Base-by-base conservation (phyloP, 208 protist species). In the Wallacemonas sp. region DNA sequence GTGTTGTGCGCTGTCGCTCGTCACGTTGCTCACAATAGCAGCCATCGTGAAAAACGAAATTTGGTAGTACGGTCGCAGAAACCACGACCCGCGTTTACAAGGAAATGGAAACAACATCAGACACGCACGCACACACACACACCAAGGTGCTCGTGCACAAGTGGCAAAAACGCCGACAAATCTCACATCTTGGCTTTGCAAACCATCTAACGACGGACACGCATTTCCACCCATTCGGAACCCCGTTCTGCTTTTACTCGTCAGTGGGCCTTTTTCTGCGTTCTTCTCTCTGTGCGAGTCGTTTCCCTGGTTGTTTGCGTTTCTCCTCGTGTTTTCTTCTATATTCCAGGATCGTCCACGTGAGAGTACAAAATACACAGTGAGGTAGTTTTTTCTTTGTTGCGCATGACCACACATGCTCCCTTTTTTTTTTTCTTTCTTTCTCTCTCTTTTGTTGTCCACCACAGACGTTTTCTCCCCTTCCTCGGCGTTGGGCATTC, bases 381-480 rank as follows among this genome's bases (percentile, higher is more conserved):
- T n/a, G n/a, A n/a, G n/a, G n/a, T 14, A 17, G 6, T 19, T 28
- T 56, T 56, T 30, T 49, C 1, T 28, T 36, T 1, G 22, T 14
- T 41, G 21, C 14, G 19, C 64, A n/a, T n/a, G 4, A 30, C 15
- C 34, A n/a, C 38, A 39, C 30, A 33, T 31, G 5, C 30, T 22
- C 60, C 51, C 53, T 21, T 34, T 42, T 58, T 31, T 55, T 51
- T 51, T 2, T 21, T 70, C 15, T 2, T 22, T 70, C 61, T 55
- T 67, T 61, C 51, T 60, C n/a, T 67, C 39, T 62, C 62, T 67
- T 67, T 47, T 62, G 0, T 62, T 73, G 38, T 73, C 6, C 6
- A 41, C 6, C 6, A 41, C 14, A 41, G 14, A 41, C 17, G 15
- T 17, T 65, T 3, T 39, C 59, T 45, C 2, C 30, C 19, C 19